Conservation (phyloP, 2,329 filamentous ascomycete species). For the Teratosphaeria epicoccoides region DNA sequence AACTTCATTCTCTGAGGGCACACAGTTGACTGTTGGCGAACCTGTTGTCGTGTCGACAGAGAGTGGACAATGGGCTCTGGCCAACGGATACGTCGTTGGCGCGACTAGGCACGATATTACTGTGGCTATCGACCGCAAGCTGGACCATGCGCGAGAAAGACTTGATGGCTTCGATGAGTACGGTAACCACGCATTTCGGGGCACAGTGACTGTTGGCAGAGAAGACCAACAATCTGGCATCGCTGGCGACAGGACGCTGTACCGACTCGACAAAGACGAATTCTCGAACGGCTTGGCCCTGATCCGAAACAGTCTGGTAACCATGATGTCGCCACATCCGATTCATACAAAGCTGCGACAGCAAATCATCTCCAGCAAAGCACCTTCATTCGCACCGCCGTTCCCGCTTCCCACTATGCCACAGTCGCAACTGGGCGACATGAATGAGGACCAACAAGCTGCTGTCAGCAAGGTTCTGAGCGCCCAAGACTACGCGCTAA, state of each 20-base stretch:
- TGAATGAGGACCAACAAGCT: slow-evolving; percentile 78
- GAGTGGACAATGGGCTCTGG: slow-evolving; percentile 84
- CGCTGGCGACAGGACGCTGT: slow-evolving; percentile 41
- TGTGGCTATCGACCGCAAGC: slow-evolving; percentile 77
- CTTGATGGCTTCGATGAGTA: slow-evolving; percentile 63
- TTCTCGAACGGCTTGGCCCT: slow-evolving; percentile 97
- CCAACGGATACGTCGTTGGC: slow-evolving; percentile 78
- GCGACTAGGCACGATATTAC: slow-evolving; percentile 66
- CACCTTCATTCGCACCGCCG: slow-evolving; percentile 61
- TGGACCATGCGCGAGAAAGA: slow-evolving; percentile 75
- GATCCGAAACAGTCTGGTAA: slow-evolving; percentile 85
- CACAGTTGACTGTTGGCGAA: slow-evolving; percentile 75
- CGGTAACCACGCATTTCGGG: slow-evolving; percentile 74
- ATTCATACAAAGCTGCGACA: slow-evolving; percentile 50
- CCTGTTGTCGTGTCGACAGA: slow-evolving; percentile 96
- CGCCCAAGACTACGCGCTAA: slow-evolving; percentile 89
- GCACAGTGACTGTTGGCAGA: slow-evolving; percentile 75
- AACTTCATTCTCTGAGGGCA: slow-evolving; percentile 76
- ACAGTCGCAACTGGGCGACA: slow-evolving; percentile 28
- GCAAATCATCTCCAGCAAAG: slow-evolving; percentile 65
- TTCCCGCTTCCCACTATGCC: slow-evolving; percentile 8
- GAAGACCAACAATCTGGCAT: slow-evolving; percentile 36
- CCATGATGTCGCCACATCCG: slow-evolving; percentile 57
- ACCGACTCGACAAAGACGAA: slow-evolving; percentile 92
- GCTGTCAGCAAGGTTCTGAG: slow-evolving; percentile 95